Percentiles rank a stretch among this genome's conserved stretches.
phyloP scores from a whole-genome alignment of 805 yeast species.

The Metschnikowia cerradonensis region DNA sequence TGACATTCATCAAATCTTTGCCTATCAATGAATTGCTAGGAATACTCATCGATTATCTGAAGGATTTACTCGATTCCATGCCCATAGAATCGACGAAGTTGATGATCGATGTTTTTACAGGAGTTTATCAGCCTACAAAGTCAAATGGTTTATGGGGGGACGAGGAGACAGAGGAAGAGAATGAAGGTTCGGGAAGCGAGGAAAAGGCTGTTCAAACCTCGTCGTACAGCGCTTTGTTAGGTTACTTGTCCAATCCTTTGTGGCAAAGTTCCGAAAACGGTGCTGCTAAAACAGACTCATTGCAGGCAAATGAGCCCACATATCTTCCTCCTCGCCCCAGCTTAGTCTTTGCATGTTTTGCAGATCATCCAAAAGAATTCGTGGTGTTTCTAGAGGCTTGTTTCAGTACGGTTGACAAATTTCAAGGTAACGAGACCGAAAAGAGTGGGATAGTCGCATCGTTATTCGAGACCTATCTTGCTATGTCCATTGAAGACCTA shows the following conservation, averaged over 20 bases:
- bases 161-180: not conserved
- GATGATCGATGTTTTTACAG: slow-evolving; percentile 84
- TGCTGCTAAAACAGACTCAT: not conserved
- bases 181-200: slow-evolving; percentile 7
- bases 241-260: slow-evolving; percentile 13
- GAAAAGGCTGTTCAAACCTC: slow-evolving; percentile 13
- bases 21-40: slow-evolving; percentile 74
- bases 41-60: slow-evolving; percentile 63
- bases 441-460: slow-evolving; percentile 72
- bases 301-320: slow-evolving; percentile 42
- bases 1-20: slow-evolving; percentile 63
- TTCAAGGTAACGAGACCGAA: slow-evolving; percentile 68
- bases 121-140: slow-evolving; percentile 56
- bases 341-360: slow-evolving; percentile 79
- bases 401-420: slow-evolving; percentile 67
- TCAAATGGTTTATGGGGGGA: slow-evolving; percentile 9
- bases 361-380: slow-evolving; percentile 82
- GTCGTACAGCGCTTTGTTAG: slow-evolving; percentile 16
- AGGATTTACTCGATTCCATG: slow-evolving; percentile 54
- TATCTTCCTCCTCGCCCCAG: slow-evolving; percentile 92
- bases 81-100: slow-evolving; percentile 83
- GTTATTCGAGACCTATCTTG: slow-evolving; percentile 74
- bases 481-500: slow-evolving; percentile 40
- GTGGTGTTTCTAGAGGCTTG: slow-evolving; percentile 92
- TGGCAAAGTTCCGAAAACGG: slow-evolving; percentile 2